Evolutionary conservation across 139 green algal species (phyloP).

Genomic region (Raphidocelis subcapitata): DNA sequence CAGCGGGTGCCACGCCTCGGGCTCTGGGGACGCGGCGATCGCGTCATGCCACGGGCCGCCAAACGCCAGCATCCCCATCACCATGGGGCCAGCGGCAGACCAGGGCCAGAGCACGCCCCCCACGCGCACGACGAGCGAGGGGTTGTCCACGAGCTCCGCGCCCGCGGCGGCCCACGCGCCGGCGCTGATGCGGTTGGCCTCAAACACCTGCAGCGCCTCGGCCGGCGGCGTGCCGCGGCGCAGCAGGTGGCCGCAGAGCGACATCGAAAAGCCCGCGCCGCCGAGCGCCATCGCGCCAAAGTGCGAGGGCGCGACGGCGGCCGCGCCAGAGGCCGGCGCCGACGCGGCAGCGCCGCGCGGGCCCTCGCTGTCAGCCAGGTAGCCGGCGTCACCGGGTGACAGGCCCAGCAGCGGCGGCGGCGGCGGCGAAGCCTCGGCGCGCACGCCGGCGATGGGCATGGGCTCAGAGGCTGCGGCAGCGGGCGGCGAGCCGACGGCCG

Average conservation of each 20-base stretch:
- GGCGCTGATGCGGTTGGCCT: conserved; percentile 29
- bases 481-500: no score
- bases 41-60: conserved; percentile 42
- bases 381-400: conserved; percentile 21
- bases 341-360: conserved; percentile 1
- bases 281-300: conserved; percentile 2
- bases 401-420: neutral
- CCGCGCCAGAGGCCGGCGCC: neutral
- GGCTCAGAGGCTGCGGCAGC: no score
- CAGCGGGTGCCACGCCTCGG: no score
- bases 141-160: conserved; percentile 10
- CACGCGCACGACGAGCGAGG: conserved; percentile 47
- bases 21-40: no score
- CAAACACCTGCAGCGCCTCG: conserved; percentile 48
- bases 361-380: conserved; percentile 27
- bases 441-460: neutral
- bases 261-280: conserved; percentile 52
- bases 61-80: conserved; percentile 59
- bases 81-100: conserved; percentile 38
- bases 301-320: neutral
- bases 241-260: conserved; percentile 59
- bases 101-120: conserved; percentile 54
- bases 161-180: conserved; percentile 24
- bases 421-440: neutral
- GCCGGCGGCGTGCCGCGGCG: conserved; percentile 27